Percentiles rank a stretch among this genome's conserved stretches.
These are phyloP conservation scores for Globisporangium rhizosaccharum DNA, from an alignment of 352 stramenopile species.

Conservation along the genomic window DNA sequence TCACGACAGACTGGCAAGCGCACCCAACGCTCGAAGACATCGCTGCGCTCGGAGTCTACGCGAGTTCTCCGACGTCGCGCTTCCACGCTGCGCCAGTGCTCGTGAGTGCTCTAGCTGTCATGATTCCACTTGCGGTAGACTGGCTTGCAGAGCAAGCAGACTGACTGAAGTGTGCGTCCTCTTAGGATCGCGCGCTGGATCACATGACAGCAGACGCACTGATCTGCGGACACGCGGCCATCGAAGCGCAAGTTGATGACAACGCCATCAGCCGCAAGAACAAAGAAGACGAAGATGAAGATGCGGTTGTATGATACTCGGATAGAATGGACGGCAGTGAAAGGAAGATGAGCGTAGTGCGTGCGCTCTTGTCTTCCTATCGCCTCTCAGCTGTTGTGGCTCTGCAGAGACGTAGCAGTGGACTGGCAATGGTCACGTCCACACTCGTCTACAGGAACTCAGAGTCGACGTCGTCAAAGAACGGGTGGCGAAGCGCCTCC, in stretches of 20 bases:
- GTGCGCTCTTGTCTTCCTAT: too few species aligned
- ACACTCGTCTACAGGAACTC: conserved; percentile 45
- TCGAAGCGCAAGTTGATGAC: neutral
- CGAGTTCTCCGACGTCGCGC: conserved; percentile 15
- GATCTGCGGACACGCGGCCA: neutral
- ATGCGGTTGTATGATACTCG: neutral
- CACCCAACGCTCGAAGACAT: conserved; percentile 15
- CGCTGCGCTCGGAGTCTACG: conserved; percentile 23
- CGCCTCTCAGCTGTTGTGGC: too few species aligned
- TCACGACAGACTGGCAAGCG: conserved; percentile 7
- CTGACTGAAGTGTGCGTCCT: neutral
- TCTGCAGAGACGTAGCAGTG: too few species aligned
- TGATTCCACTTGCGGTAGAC: neutral
- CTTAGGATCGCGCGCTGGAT: neutral
- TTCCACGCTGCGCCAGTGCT: conserved; percentile 3
- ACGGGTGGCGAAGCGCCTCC: conserved; percentile 78
- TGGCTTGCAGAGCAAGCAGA: too few species aligned
- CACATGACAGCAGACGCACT: neutral
- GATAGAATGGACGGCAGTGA: too few species aligned
- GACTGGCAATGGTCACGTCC: neutral
- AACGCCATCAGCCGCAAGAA: neutral
- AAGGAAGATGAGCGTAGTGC: too few species aligned
- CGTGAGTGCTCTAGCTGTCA: neutral
- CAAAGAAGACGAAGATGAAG: neutral
- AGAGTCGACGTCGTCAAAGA: conserved; percentile 77